A percentile compares a stretch with the other conserved stretches of the same genome.
phyloP scores from a whole-genome alignment of 75 land plant species.

The Sequoia sempervirens region DNA sequence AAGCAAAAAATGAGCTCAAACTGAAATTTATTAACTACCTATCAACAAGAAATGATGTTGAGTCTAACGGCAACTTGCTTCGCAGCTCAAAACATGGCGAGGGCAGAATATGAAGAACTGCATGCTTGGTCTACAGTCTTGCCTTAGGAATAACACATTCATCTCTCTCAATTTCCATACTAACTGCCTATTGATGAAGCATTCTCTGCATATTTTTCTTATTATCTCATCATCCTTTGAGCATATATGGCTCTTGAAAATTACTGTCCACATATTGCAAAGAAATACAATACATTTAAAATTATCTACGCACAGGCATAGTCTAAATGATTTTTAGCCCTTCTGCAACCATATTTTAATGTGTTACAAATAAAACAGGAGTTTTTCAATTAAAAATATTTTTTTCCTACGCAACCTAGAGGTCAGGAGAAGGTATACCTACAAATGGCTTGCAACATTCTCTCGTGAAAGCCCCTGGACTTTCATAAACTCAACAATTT shows the following conservation, averaged over 20 bases:
- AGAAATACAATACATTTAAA: background rate
- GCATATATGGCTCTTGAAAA: background rate
- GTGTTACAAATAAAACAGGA: background rate
- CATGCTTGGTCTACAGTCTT: slow-evolving; percentile 28
- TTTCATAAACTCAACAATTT: slow-evolving; percentile 47
- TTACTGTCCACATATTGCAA: background rate
- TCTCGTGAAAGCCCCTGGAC: slow-evolving; percentile 57
- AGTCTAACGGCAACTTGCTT: slow-evolving; percentile 26
- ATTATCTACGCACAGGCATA: background rate
- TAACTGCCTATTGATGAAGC: background rate
- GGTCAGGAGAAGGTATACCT: slow-evolving; percentile 13
- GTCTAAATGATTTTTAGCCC: background rate
- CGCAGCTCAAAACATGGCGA: slow-evolving; percentile 34
- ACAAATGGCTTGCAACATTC: slow-evolving; percentile 56
- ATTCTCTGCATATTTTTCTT: background rate
- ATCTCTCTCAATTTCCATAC: slow-evolving; percentile 25
- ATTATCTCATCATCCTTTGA: background rate
- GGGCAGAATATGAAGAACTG: slow-evolving; percentile 33
- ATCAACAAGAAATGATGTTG: slow-evolving; percentile 18
- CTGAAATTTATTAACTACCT: slow-evolving; percentile 15
- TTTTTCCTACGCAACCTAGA: background rate
- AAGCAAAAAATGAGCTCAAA: slow-evolving; percentile 4
- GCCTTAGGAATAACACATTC: slow-evolving; percentile 26
- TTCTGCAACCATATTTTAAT: background rate
- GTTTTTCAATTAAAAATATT: background rate